Conservation (phyloP, 2,329 filamentous ascomycete genomes). For the Xylariaceae sp. region DNA sequence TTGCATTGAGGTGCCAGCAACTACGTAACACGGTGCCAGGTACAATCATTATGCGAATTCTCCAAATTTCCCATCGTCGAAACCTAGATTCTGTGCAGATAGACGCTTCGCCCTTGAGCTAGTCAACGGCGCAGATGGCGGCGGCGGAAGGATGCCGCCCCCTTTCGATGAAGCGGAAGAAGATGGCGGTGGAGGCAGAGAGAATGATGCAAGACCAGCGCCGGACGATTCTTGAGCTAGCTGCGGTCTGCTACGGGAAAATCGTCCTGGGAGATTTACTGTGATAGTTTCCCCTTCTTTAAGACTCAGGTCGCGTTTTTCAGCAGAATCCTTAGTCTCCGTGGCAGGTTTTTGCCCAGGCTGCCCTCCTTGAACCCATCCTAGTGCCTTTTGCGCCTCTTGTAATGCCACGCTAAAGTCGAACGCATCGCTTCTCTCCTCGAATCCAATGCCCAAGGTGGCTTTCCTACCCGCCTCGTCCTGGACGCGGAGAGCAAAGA, state of each 20-base stretch:
- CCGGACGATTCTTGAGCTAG: conserved; percentile 23
- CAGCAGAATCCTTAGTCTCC: conserved; percentile 42
- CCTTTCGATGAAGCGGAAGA: conserved; percentile 32
- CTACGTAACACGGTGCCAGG: too few species aligned
- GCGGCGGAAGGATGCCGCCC: conserved; percentile 57
- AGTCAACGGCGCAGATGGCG: conserved; percentile 55
- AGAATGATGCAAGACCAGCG: conserved; percentile 56
- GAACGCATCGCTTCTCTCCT: conserved; percentile 81
- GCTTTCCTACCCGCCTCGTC: conserved; percentile 75
- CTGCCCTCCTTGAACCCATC: conserved; percentile 49
- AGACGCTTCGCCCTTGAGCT: conserved; percentile 57
- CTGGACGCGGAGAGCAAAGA: conserved; percentile 80
- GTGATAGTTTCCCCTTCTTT: conserved; percentile 90
- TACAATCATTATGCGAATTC: conserved; percentile 61
- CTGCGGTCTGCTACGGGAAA: conserved; percentile 47
- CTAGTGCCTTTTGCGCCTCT: conserved; percentile 70
- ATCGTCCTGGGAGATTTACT: conserved; percentile 66
- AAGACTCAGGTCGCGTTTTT: conserved; percentile 75
- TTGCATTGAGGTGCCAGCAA: too few species aligned
- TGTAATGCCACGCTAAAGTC: conserved; percentile 80
- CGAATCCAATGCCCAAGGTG: conserved; percentile 79
- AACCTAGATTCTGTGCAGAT: conserved; percentile 66
- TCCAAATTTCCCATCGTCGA: conserved; percentile 85
- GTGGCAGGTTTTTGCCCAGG: conserved; percentile 35
- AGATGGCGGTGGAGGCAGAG: conserved; percentile 68